These are phyloP conservation scores for Mycena rosella DNA, from an alignment of 768 basidiomycete genomes.

Conservation along the genomic window DNA sequence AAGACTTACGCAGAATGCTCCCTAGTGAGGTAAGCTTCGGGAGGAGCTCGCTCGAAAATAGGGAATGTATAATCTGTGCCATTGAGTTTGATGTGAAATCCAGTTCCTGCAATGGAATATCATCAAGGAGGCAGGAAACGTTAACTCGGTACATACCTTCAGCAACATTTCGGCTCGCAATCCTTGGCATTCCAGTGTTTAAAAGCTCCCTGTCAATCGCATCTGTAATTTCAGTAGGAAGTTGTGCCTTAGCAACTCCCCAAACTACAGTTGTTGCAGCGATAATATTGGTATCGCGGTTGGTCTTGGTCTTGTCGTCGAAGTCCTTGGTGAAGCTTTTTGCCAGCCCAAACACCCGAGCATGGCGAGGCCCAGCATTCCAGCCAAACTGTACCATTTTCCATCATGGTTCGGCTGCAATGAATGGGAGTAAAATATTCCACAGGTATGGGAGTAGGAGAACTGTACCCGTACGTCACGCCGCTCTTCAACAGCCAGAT, in stretches of 20 bases:
- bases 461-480: conserved; percentile 12
- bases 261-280: background rate
- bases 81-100: background rate
- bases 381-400: conserved; percentile 20
- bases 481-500: background rate
- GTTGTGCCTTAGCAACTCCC: background rate
- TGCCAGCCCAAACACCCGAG: conserved; percentile 7
- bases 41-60: background rate
- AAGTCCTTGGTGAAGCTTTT: conserved; percentile 15
- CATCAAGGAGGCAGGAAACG: background rate
- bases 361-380: conserved; percentile 21
- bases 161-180: conserved; percentile 3
- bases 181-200: background rate
- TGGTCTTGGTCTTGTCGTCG: background rate
- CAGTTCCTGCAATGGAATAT: background rate
- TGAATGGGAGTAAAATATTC: background rate
- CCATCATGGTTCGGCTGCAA: conserved; percentile 7
- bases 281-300: conserved; percentile 5
- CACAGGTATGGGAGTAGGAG: background rate
- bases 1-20: no score
- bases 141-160: conserved; percentile 9
- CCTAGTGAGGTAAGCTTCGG: background rate
- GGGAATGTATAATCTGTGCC: conserved; percentile 2
- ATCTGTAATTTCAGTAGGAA: background rate
- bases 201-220: background rate